Base-by-base conservation (phyloP, 331 rosid genomes). In the Quercus phellos region DNA sequence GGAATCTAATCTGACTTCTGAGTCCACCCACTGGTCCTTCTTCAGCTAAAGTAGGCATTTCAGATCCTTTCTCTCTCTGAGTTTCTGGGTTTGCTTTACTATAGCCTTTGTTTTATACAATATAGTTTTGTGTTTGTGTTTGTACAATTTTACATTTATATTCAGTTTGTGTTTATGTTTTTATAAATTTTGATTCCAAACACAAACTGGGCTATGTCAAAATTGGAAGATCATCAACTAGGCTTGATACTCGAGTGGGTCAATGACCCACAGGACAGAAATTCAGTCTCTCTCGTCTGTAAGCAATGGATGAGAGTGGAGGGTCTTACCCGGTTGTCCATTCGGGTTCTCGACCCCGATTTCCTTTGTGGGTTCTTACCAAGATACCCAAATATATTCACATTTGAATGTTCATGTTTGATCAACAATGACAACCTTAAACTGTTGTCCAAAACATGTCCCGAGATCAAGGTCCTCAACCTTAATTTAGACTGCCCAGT, bases 291-390 rank as follows among this genome's bases (percentile, higher is more conserved):
- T 18, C 50, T 54, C 16, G 88, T 80, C 73, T 80, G 75, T 71
- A 80, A 77, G 68, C 73, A 77, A 29, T 84, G 88, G 78, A 59
- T 59, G 54, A 46, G 72, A 60, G 73, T 68, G 4, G 85, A 84
- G 75, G 69, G 88, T 26, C 60, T 43, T 1, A 74, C 76, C 43
- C 75, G 80, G 35, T 77, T 64, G 4, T 80, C 76, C 43, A 30
- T 77, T 3, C 77, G 74, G 35, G 19, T 84, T 24, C 18, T 43
- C 0, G 54, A 80, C 3, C 73, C 77, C 51, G 63, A 81, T 14
- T 14, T 2, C 17, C 78, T 84, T 6, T 73, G 35, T 2, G 53
- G 16, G 6, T n/a, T 74, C 13, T 5, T 80, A 3, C 46, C 78
- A 19, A 77, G 80, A 55, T 80, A 53, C 77, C 83, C 85, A 21